phyloP scores from a whole-genome alignment of 345 rosid species.

The Linum trigynum region DNA sequence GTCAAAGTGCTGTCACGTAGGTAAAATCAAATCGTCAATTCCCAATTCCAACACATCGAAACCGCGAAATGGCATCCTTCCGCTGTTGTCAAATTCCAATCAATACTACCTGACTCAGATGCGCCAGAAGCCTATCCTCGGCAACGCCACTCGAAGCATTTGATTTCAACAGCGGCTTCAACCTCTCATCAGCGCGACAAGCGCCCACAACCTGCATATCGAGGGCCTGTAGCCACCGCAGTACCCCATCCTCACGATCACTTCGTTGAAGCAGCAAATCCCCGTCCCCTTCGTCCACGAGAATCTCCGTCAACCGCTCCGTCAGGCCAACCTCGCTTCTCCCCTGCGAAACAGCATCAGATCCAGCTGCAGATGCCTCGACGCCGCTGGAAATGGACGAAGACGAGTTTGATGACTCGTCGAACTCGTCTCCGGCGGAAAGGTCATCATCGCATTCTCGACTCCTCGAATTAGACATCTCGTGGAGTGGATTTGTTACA shows the following conservation, averaged over 20 bases:
- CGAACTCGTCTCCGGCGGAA: slow-evolving; percentile 30
- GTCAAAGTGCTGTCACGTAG: slow-evolving; percentile 56
- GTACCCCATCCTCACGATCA: slow-evolving; percentile 66
- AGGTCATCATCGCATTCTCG: slow-evolving; percentile 31
- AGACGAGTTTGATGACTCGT: slow-evolving; percentile 9
- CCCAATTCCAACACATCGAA: background rate
- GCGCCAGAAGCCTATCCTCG: slow-evolving; percentile 70
- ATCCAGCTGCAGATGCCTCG: slow-evolving; percentile 31
- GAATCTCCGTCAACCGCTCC: slow-evolving; percentile 52
- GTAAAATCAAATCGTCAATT: background rate
- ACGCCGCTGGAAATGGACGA: slow-evolving; percentile 26
- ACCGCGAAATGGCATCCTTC: background rate
- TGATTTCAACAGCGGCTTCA: slow-evolving; percentile 80
- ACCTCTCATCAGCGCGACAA: slow-evolving; percentile 91
- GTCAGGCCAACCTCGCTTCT: slow-evolving; percentile 18
- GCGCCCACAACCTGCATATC: slow-evolving; percentile 92
- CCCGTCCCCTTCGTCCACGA: slow-evolving; percentile 41
- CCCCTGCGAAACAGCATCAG: slow-evolving; percentile 11
- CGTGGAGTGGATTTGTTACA: background rate
- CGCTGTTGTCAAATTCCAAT: background rate
- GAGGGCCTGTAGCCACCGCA: slow-evolving; percentile 85
- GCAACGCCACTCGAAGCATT: slow-evolving; percentile 55
- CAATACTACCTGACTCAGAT: slow-evolving; percentile 64
- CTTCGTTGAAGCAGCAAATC: slow-evolving; percentile 56
- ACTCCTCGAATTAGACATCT: slow-evolving; percentile 47